These are phyloP conservation scores for Melampsora medusae DNA, from an alignment of 1,284 basidiomycete genomes.

Conservation along the genomic window DNA sequence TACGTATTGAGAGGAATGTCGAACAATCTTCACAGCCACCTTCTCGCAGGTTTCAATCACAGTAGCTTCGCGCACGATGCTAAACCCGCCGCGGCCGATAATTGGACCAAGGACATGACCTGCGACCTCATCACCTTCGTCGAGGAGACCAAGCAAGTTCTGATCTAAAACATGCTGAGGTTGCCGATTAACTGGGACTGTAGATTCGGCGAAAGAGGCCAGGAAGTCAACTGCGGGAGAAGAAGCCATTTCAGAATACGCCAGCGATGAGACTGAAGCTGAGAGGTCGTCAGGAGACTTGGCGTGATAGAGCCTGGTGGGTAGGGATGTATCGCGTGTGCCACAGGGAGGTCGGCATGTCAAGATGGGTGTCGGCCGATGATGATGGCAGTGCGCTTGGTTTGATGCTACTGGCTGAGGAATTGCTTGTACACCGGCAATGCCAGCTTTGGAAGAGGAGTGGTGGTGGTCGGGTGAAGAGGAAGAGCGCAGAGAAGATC, in stretches of 20 bases:
- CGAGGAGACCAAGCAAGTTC: not conserved
- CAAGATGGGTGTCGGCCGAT: constrained; percentile 27
- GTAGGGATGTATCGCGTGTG: constrained; percentile 26
- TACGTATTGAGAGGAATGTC: constrained; percentile 44
- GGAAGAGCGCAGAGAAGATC: not conserved
- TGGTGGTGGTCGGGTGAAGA: constrained; percentile 8
- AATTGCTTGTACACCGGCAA: not conserved
- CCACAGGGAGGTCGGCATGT: constrained; percentile 20
- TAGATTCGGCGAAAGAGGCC: constrained; percentile 40
- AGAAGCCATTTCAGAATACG: constrained; percentile 38
- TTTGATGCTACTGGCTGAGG: not conserved
- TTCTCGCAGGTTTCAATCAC: constrained; percentile 65
- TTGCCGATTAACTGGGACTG: constrained; percentile 3
- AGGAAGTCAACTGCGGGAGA: constrained; percentile 42
- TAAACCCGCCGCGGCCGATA: constrained; percentile 80
- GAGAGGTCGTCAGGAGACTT: constrained; percentile 6
- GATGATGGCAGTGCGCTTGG: not conserved
- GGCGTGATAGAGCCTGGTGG: constrained; percentile 5
- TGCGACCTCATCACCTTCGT: constrained; percentile 48
- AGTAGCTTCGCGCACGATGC: constrained; percentile 72
- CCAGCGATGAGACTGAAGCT: constrained; percentile 24
- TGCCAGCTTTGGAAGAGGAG: not conserved
- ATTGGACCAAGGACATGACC: constrained; percentile 73
- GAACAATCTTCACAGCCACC: constrained; percentile 78
- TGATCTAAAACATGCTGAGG: not conserved